Conservation (phyloP, 352 stramenopile genomes). For the Phytophthora cryptogea region DNA sequence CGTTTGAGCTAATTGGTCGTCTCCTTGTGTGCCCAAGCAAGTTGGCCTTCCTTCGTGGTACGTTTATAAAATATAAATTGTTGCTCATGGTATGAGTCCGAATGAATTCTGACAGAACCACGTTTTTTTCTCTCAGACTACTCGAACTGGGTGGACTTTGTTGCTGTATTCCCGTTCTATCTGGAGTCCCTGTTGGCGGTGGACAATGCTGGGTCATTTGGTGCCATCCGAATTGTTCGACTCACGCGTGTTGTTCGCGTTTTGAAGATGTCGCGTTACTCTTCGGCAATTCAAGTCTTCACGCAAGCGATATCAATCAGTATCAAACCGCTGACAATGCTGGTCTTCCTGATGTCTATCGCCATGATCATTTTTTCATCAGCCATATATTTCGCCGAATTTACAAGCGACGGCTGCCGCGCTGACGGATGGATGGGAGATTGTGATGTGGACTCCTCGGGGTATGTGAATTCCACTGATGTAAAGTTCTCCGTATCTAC, state of each 20-base stretch:
- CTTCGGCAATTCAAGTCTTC: conserved; percentile 86
- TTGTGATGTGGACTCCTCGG: conserved; percentile 30
- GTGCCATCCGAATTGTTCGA: conserved; percentile 82
- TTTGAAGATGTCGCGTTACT: conserved; percentile 89
- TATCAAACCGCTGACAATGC: conserved; percentile 84
- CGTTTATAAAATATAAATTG: neutral
- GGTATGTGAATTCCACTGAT: conserved; percentile 9
- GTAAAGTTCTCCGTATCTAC: conserved; percentile 28
- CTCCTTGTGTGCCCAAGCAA: conserved; percentile 55
- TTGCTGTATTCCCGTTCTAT: conserved; percentile 86
- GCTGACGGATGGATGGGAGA: conserved; percentile 59
- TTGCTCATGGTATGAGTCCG: neutral
- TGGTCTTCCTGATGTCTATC: conserved; percentile 87
- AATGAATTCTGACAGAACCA: neutral
- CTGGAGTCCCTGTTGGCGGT: conserved; percentile 71
- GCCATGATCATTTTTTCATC: conserved; percentile 87
- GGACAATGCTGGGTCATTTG: conserved; percentile 66
- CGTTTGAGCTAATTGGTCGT: conserved; percentile 63
- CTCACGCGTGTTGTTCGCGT: conserved; percentile 84
- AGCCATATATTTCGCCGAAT: conserved; percentile 85
- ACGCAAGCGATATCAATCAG: conserved; percentile 72
- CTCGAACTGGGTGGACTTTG: conserved; percentile 85
- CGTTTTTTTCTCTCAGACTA: conserved; percentile 36
- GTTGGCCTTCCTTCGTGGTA: conserved; percentile 55
- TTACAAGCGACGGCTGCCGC: conserved; percentile 66